Evolutionary conservation across 2,329 filamentous ascomycete species (phyloP).

Genomic region (Xylaria sp.): DNA sequence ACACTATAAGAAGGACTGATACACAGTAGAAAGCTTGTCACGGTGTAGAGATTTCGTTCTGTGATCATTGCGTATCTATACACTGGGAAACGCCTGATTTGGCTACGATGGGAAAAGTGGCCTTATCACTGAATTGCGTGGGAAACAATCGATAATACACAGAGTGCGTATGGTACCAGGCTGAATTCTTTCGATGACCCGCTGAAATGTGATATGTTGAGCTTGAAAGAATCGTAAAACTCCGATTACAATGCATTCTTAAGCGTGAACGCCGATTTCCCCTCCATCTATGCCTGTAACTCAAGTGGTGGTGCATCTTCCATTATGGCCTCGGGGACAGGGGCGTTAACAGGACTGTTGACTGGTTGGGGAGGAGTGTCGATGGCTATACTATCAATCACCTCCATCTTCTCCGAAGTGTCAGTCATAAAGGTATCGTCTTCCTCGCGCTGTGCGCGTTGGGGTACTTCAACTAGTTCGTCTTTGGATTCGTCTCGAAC

Average conservation of each 20-base stretch:
- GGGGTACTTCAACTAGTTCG: constrained; percentile 59
- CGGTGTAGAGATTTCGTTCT: neutral
- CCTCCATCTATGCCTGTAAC: constrained; percentile 16
- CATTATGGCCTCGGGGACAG: constrained; percentile 22
- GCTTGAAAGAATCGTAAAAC: constrained; percentile 10
- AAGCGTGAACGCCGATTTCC: neutral
- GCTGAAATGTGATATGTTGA: neutral
- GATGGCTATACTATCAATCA: constrained; percentile 45
- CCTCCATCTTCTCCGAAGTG: constrained; percentile 40
- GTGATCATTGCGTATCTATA: neutral
- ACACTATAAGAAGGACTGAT: neutral
- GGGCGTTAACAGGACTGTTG: constrained; percentile 28
- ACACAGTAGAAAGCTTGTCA: neutral
- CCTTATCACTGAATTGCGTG: neutral
- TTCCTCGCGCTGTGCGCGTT: constrained; percentile 43
- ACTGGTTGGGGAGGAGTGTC: constrained; percentile 32
- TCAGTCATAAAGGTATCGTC: constrained; percentile 11
- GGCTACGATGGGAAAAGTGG: neutral
- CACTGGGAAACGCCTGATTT: neutral
- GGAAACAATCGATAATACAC: neutral
- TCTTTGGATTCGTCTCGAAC: constrained; percentile 74
- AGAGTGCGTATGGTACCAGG: neutral
- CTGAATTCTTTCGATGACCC: neutral
- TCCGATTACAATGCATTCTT: constrained; percentile 25
- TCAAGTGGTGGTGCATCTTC: constrained; percentile 13